A percentile compares a stretch with the other conserved stretches of the same genome.
Conservation (phyloP, 2,329 filamentous ascomycete genomes). For the Endocalyx cinctus region DNA sequence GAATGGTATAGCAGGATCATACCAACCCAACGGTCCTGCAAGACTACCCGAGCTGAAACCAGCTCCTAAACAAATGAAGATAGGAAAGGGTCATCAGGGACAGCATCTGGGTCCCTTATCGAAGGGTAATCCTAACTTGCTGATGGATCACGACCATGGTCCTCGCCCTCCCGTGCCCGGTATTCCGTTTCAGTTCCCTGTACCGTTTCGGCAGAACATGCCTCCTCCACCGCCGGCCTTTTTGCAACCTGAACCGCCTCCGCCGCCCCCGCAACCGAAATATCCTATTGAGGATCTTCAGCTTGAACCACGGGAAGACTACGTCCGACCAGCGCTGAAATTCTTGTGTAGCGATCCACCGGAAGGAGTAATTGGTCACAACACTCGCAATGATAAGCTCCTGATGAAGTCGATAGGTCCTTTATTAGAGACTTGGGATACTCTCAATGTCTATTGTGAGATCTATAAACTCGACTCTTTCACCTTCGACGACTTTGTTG, state of each 20-base stretch:
- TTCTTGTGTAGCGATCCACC: slow-evolving; percentile 68
- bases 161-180: slow-evolving; percentile 36
- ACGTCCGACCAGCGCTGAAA: slow-evolving; percentile 68
- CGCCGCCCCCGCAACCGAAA: slow-evolving; percentile 73
- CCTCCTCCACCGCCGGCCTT: slow-evolving; percentile 38
- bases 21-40: slow-evolving; percentile 40
- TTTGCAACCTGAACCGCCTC: slow-evolving; percentile 46
- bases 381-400: slow-evolving; percentile 55
- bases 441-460: slow-evolving; percentile 95
- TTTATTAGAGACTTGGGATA: slow-evolving; percentile 91
- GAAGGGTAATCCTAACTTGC: slow-evolving; percentile 34
- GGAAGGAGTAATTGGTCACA: slow-evolving; percentile 40
- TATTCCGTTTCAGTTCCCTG: slow-evolving; percentile 43
- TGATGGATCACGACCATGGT: slow-evolving; percentile 32
- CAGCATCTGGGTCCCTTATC: slow-evolving; percentile 27
- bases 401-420: slow-evolving; percentile 81
- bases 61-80: slow-evolving; percentile 64
- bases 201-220: slow-evolving; percentile 40
- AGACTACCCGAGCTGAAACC: slow-evolving; percentile 71
- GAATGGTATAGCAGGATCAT: slow-evolving; percentile 30
- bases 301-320: slow-evolving; percentile 62
- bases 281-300: slow-evolving; percentile 96
- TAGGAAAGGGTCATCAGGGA: slow-evolving; percentile 45
- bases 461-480: slow-evolving; percentile 94
- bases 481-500: slow-evolving; percentile 92